Base-by-base conservation (phyloP, 176 grass and related monocot species). In the Puya raimondii region DNA sequence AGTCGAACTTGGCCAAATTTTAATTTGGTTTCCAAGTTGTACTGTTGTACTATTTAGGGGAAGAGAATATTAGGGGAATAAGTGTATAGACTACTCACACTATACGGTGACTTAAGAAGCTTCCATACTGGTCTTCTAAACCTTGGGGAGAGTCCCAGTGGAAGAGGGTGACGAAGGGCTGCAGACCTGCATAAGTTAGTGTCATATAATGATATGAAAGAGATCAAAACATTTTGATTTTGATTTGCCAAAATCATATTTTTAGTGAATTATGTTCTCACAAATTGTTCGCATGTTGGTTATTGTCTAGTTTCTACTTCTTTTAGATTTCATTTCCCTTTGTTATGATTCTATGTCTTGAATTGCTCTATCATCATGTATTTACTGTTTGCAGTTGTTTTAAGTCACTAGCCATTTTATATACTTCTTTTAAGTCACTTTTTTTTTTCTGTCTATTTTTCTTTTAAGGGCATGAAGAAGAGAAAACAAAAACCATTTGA, bases 121-220 rank as follows among this genome's bases (percentile, higher is more conserved):
- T 86, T 10, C 79, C 53, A n/a, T 96, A 92, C 42, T 70, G 66
- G 47, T 96, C 73, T 74, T 96, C 86, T 80, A 96, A 63, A 17
- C 17, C 74, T 85, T 96, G 89, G 10, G 93, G 88, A 49, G 77
- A 85, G 80, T 96, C 93, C 86, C 86, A 92, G 51, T 97, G 89
- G 71, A 92, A 97, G 74, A 97, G 86, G 53, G 93, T 92, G 49
- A 90, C 84, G 15, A 97, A 87, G 49, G 93, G 86, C 76, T 92
- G 70, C 23, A 97, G 12, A 12, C 91, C 86, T 97, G 77, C 69
- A 78, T 76, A 78, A 18, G 51, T 74, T 61, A 20, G n/a, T 61
- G 22, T 6, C 14, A n/a, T 16, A 21, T 61, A 20, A 61, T 22
- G 56, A 10, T n/a, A 61, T 61, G 56, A 61, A 61, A 10, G 21